These are phyloP conservation scores for Saksenaea vasiformis DNA, from an alignment of 371 early-diverging fungal genomes.

Conservation along the genomic window DNA sequence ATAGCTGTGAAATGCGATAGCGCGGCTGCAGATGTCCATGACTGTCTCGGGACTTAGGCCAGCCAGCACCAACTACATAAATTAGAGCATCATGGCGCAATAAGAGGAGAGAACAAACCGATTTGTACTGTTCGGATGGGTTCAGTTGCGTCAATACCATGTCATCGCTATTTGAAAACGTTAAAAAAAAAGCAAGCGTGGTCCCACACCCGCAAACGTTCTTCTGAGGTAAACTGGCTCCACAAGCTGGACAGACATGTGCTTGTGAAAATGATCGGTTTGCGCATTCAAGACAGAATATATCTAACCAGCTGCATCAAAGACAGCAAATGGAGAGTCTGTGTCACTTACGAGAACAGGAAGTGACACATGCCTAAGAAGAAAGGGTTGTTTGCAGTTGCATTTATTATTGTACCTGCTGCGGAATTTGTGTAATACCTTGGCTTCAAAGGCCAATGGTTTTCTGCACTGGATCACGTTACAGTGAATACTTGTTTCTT, in stretches of 20 bases:
- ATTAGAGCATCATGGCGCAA: not conserved
- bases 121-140: slow-evolving; percentile 76
- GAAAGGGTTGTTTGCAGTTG: not conserved
- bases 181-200: not conserved
- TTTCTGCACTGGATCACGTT: slow-evolving; percentile 63
- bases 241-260: slow-evolving; percentile 78
- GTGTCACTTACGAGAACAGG: slow-evolving; percentile 66
- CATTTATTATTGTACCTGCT: not conserved
- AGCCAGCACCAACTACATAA: slow-evolving; percentile 65
- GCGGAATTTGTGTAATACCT: slow-evolving; percentile 17
- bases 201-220: slow-evolving; percentile 23
- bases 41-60: slow-evolving; percentile 75
- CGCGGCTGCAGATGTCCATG: slow-evolving; percentile 75
- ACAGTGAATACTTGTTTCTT: slow-evolving; percentile 58
- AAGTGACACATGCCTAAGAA: slow-evolving; percentile 69
- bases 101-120: slow-evolving; percentile 18
- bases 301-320: slow-evolving; percentile 48
- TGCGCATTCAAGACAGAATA: slow-evolving; percentile 79
- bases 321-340: not conserved
- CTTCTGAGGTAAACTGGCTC: slow-evolving; percentile 61
- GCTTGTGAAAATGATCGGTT: slow-evolving; percentile 56
- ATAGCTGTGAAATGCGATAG: slow-evolving; percentile 77
- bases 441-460: slow-evolving; percentile 30
- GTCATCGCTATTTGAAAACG: slow-evolving; percentile 58
- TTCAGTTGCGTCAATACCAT: slow-evolving; percentile 68